phyloP scores from a whole-genome alignment of 805 yeast genomes.

The Schwanniomyces yamadae region DNA sequence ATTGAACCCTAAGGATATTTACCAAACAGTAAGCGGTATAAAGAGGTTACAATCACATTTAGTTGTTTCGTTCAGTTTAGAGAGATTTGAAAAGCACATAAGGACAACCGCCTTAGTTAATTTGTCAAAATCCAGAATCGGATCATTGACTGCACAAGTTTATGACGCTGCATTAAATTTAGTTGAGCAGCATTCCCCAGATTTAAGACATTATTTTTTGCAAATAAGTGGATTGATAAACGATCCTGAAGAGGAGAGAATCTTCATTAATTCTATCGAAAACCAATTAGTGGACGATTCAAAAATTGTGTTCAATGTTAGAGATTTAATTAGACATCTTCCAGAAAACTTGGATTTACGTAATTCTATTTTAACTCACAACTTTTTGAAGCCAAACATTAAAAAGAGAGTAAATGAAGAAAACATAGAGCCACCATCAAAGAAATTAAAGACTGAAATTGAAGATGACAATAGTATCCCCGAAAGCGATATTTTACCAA shows the following conservation, averaged over 20 bases:
- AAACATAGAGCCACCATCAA: constrained; percentile 14
- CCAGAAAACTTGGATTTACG: constrained; percentile 44
- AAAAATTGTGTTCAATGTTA: constrained; percentile 34
- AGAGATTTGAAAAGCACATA: constrained; percentile 63
- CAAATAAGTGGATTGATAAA: constrained; percentile 49
- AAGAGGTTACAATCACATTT: constrained; percentile 49
- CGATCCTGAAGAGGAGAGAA: constrained; percentile 44
- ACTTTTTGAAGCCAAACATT: constrained; percentile 36
- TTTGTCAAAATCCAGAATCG: constrained; percentile 66
- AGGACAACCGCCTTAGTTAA: constrained; percentile 64
- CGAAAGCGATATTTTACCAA: constrained; percentile 13
- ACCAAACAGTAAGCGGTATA: constrained; percentile 28
- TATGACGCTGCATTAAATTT: constrained; percentile 56
- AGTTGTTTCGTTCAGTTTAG: constrained; percentile 60
- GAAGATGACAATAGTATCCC: constrained; percentile 23
- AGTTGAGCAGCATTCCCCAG: constrained; percentile 58
- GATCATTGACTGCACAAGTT: constrained; percentile 62
- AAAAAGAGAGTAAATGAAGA: constrained; percentile 18
- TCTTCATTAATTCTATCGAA: constrained; percentile 28
- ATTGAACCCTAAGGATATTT: constrained; percentile 22
- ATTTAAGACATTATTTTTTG: constrained; percentile 37
- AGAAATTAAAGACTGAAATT: constrained; percentile 26
- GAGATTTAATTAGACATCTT: constrained; percentile 33
- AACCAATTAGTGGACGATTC: constrained; percentile 33
- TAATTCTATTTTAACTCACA: constrained; percentile 44